Conservation (phyloP, 371 early-diverging fungal genomes). For the Saksenaea vasiformis region DNA sequence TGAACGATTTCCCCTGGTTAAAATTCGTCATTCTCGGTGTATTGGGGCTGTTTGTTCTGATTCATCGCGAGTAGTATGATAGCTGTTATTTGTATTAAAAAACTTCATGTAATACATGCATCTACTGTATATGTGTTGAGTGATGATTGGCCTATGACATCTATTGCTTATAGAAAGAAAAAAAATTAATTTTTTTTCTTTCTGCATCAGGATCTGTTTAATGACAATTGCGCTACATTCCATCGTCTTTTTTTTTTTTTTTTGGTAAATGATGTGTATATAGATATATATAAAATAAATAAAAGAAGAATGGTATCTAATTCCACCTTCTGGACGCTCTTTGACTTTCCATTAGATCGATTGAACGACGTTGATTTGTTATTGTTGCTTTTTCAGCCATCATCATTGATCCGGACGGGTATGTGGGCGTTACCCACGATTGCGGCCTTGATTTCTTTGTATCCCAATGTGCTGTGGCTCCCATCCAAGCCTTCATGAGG, state of each 20-base stretch:
- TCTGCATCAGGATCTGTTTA: no score
- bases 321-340: neutral
- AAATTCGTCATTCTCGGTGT: slow-evolving; percentile 81
- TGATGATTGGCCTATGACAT: no score
- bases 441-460: neutral
- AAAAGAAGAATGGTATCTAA: slow-evolving; percentile 6
- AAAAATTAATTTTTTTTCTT: no score
- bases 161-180: no score
- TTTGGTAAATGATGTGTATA: no score
- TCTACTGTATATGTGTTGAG: neutral
- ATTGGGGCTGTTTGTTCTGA: slow-evolving; percentile 73
- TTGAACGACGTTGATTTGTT: neutral
- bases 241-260: neutral
- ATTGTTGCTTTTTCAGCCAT: neutral
- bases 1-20: slow-evolving; percentile 94
- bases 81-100: neutral
- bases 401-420: neutral
- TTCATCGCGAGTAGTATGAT: slow-evolving; percentile 53
- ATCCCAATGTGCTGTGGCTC: neutral
- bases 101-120: neutral
- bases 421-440: neutral
- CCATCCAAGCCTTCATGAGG: slow-evolving; percentile 1
- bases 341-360: neutral
- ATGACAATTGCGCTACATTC: neutral
- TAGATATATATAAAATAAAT: neutral